These are phyloP conservation scores for Yamadazyma nakazawae DNA, from an alignment of 805 yeast genomes.

Conservation along the genomic window DNA sequence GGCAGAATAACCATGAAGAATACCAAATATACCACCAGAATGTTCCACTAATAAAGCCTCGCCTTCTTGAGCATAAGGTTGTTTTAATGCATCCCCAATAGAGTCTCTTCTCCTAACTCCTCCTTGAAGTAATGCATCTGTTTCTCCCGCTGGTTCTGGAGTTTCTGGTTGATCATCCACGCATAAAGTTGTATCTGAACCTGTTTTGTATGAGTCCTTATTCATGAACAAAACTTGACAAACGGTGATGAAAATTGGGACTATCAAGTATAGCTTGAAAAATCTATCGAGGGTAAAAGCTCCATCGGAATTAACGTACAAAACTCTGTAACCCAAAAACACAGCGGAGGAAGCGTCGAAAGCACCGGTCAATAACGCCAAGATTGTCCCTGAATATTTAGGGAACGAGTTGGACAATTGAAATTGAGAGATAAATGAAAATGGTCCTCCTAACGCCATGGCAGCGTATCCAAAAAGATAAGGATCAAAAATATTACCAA, in stretches of 20 bases:
- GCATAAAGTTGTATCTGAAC: slow-evolving; percentile 26
- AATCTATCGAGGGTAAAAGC: slow-evolving; percentile 41
- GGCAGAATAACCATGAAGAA: slow-evolving; percentile 52
- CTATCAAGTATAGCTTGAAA: slow-evolving; percentile 45
- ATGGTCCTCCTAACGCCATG: slow-evolving; percentile 59
- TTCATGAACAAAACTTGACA: slow-evolving; percentile 50
- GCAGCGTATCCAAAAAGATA: slow-evolving; percentile 49
- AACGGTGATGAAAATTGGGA: slow-evolving; percentile 47
- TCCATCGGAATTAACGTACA: slow-evolving; percentile 31
- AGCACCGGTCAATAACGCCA: slow-evolving; percentile 56
- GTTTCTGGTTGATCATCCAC: slow-evolving; percentile 18
- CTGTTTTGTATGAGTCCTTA: slow-evolving; percentile 45
- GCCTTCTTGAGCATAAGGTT: slow-evolving; percentile 51
- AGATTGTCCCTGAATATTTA: slow-evolving; percentile 46
- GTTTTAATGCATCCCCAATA: slow-evolving; percentile 54
- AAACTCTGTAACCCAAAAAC: slow-evolving; percentile 44
- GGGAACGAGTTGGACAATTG: slow-evolving; percentile 59
- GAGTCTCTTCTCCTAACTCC: slow-evolving; percentile 42
- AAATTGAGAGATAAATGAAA: slow-evolving; percentile 53
- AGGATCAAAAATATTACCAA: slow-evolving; percentile 39
- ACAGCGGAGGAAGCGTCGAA: slow-evolving; percentile 58
- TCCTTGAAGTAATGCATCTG: slow-evolving; percentile 20
- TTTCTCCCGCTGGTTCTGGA: slow-evolving; percentile 15
- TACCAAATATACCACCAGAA: slow-evolving; percentile 50
- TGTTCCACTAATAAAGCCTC: slow-evolving; percentile 33